Evolutionary conservation across 2,329 filamentous ascomycete species (phyloP).

Genomic region (Arachnomyces sp.): DNA sequence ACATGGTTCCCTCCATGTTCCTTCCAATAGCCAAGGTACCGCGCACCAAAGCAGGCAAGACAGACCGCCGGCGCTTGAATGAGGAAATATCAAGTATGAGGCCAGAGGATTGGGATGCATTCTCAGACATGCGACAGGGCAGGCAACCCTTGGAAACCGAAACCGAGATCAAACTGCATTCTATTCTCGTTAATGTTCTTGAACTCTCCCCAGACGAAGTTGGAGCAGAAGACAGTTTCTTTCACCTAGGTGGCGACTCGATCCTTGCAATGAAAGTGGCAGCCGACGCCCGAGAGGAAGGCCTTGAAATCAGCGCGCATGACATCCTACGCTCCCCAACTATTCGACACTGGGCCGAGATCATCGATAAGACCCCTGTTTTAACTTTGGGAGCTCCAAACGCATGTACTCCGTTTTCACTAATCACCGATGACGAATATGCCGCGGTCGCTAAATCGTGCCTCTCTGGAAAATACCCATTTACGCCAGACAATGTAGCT

Average conservation of each 20-base stretch:
- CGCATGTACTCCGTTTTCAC: too few relatives aligned
- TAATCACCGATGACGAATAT: too few relatives aligned
- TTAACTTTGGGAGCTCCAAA: background rate
- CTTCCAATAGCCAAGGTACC: conserved; percentile 7
- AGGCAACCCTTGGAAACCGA: conserved; percentile 10
- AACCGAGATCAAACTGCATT: conserved; percentile 18
- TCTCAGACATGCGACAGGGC: conserved; percentile 5
- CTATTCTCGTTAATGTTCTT: conserved; percentile 25
- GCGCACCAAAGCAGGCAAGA: conserved; percentile 8
- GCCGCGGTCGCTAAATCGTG: too few relatives aligned
- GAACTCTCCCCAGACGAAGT: conserved; percentile 27
- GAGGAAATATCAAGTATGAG: too few relatives aligned
- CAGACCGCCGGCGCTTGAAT: conserved; percentile 2
- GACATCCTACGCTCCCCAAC: conserved; percentile 38
- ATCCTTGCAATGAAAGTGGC: conserved; percentile 40
- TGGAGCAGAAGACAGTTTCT: conserved; percentile 10
- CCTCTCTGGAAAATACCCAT: too few relatives aligned
- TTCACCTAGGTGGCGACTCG: conserved; percentile 11
- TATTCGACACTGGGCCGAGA: too few relatives aligned
- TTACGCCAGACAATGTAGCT: too few relatives aligned
- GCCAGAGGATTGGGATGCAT: too few relatives aligned
- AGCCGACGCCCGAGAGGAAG: conserved; percentile 31
- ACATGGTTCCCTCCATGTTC: conserved; percentile 12
- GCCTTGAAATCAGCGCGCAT: conserved; percentile 34
- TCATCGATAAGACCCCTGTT: too few relatives aligned